Conservation (phyloP, 176 grass and related monocot genomes). For the Oryza rufipogon region DNA sequence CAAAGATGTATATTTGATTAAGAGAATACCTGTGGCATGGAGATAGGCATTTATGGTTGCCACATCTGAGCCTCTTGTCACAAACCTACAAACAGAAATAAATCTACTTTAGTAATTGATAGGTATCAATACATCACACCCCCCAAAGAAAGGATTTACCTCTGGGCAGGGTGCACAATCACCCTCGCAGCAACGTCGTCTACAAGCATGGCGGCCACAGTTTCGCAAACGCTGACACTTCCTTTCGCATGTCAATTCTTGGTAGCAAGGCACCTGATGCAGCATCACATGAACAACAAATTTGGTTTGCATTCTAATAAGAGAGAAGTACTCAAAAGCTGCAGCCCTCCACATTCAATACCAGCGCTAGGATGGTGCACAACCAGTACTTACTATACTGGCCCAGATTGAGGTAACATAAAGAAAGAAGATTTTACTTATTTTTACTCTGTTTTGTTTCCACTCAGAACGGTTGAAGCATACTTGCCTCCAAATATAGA, state of each 20-base stretch:
- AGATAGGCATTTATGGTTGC: slow-evolving; percentile 94
- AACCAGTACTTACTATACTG: not conserved
- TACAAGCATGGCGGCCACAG: slow-evolving; percentile 95
- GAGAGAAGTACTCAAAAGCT: slow-evolving; percentile 2
- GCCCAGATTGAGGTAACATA: not conserved
- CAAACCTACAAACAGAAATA: slow-evolving; percentile 67
- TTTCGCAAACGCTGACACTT: slow-evolving; percentile 78
- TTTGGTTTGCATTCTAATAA: slow-evolving; percentile 28
- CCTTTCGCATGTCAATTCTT: slow-evolving; percentile 96
- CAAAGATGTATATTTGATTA: slow-evolving; percentile 15
- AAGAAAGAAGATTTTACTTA: slow-evolving; percentile 8
- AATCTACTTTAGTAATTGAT: slow-evolving; percentile 41
- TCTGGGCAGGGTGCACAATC: slow-evolving; percentile 85
- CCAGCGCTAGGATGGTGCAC: not conserved
- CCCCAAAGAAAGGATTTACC: slow-evolving; percentile 40
- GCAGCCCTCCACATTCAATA: not conserved
- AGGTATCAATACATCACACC: not conserved
- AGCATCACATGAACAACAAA: slow-evolving; percentile 26
- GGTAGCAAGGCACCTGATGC: slow-evolving; percentile 93
- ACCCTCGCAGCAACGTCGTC: slow-evolving; percentile 80
- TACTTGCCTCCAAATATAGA: not conserved
- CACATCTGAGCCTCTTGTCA: slow-evolving; percentile 83
- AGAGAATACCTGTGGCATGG: slow-evolving; percentile 85
- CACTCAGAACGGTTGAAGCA: slow-evolving; percentile 11
- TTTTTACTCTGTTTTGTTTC: slow-evolving; percentile 26